Base-by-base conservation (phyloP, 352 stramenopile genomes). In the Globisporangium paddicum region DNA sequence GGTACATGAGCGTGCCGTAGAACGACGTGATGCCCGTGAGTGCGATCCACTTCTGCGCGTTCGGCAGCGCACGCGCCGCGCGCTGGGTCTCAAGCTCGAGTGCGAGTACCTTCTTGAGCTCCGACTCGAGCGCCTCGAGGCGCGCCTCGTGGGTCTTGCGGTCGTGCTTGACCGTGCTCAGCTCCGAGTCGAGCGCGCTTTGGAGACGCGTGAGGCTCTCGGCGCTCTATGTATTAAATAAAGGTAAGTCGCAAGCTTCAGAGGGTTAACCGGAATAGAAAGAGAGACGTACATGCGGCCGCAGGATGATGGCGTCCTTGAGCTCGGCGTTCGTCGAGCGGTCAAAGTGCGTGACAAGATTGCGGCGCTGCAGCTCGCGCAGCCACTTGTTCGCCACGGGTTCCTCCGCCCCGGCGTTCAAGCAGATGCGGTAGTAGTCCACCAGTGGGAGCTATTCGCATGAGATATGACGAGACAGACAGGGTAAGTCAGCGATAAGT, bases 1-100 rank as follows among this genome's bases (percentile, higher is more conserved):
- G 75, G 67, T 91, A 93, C 77, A 89, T 89, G 45, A 91, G 66
- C 23, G 67, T 62, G 19, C 77, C 73, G 66, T 93, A 93, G 63
- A 93, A 82, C 11, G 68, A 66, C 23, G 79, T 83, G 61, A 93
- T 70, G 3, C 74, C 75, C 23, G 75, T 79, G 28, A 89, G 67
- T 25, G 64, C 77, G 26, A 85, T 51, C 77, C 81, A 93, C 56
- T 93, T 93, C 48, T 87, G 72, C 28, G 69, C 71, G 60, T 93
- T 93, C 5, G 83, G 83, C 61, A 87, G 54, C 35, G 72, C 73
- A 9, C 58, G 67, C 7, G 82, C 82, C 0, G 62, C 71, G 38
- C 75, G 55, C 13, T 68, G 71, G 23, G 79, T 70, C 9, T 89
- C 77, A 6, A 44, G 51, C n/a, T 89, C 73, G 45, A 82, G 53